Evolutionary conservation across 2,329 filamentous ascomycete genomes (phyloP), one percentile per base, ranked within the genome.

Genomic region (Penicillium sp.): DNA sequence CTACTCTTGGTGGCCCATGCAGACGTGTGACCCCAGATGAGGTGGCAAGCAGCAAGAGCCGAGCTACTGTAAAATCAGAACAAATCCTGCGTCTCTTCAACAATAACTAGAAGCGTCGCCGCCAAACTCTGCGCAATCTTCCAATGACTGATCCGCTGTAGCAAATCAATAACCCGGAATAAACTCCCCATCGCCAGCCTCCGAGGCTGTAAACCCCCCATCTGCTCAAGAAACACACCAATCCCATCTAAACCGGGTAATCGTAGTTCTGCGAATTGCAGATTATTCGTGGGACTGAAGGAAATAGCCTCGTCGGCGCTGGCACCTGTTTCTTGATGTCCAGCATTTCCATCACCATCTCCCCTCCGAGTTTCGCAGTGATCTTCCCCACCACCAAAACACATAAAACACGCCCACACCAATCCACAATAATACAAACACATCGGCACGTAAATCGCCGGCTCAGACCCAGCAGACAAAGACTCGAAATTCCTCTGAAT

Each of bases 121-220:
- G 56, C 56, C 33, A 63, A n/a, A 43, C 51, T 55, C 36, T 57
- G 44, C 36, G 55, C 33, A 10, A 63, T 56, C 44, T 54, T 58
- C 50, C 50, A 56, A 54, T 60, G 58, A 47, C 54, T 60, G 36
- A 62, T 59, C 18, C 55, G 52, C 24, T 59, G 51, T 40, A 60
- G 35, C 35, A 62, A 41, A 59, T 60, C 53, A 22, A 62, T 59
- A 40, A 59, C 40, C 18, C 58, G 39, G 19, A 60, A 58, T n/a
- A 62, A 16, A 11, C 58, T 58, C 37, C 52, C 55, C 27, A 44
- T 49, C 33, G 53, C 60, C 43, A 58, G 22, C 33, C 46, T 54
- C 11, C 35, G 7, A 1, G 58, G 54, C 46, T 44, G 50, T 4
- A 62, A 22, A 4, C 49, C 43, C n/a, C 58, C 49, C 24, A 40